Evolutionary conservation across 2,329 filamentous ascomycete species (phyloP).

Genomic region (Harringtonia lauricola): DNA sequence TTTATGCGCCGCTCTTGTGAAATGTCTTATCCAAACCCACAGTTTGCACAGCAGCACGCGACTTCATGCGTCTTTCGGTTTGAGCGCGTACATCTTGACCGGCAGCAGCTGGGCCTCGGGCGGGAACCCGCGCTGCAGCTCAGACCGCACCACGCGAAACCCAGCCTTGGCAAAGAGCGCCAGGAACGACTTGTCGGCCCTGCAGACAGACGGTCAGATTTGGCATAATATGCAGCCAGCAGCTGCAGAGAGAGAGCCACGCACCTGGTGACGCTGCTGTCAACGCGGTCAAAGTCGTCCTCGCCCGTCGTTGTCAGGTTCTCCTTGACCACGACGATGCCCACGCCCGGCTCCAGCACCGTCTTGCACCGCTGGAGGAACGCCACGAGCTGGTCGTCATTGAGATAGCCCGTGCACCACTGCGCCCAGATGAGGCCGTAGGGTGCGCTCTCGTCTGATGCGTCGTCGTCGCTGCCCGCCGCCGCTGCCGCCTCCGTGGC

Average conservation of each 20-base stretch:
- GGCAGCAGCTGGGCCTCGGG: slow-evolving; percentile 48
- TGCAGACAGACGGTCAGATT: slow-evolving; percentile 15
- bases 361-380: slow-evolving; percentile 54
- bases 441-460: slow-evolving; percentile 19
- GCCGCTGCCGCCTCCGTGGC: slow-evolving; percentile 15
- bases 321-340: slow-evolving; percentile 67
- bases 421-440: slow-evolving; percentile 87
- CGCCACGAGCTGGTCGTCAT: slow-evolving; percentile 56
- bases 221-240: slow-evolving; percentile 4
- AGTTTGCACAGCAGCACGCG: too few species aligned
- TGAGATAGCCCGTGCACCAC: slow-evolving; percentile 81
- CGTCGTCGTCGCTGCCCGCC: neutral
- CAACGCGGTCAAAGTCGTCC: slow-evolving; percentile 65
- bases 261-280: slow-evolving; percentile 66
- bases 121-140: slow-evolving; percentile 63
- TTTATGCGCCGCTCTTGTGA: too few species aligned
- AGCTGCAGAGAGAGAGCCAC: slow-evolving; percentile 5
- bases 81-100: slow-evolving; percentile 69
- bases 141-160: slow-evolving; percentile 55
- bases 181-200: slow-evolving; percentile 62
- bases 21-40: too few species aligned
- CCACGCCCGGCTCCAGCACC: slow-evolving; percentile 24
- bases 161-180: slow-evolving; percentile 58
- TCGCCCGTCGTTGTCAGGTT: slow-evolving; percentile 49
- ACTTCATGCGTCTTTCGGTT: slow-evolving; percentile 26